Evolutionary conservation across 2,329 filamentous ascomycete species (phyloP), one percentile per base, ranked within the genome.

Genomic region (Didymella lethalis): DNA sequence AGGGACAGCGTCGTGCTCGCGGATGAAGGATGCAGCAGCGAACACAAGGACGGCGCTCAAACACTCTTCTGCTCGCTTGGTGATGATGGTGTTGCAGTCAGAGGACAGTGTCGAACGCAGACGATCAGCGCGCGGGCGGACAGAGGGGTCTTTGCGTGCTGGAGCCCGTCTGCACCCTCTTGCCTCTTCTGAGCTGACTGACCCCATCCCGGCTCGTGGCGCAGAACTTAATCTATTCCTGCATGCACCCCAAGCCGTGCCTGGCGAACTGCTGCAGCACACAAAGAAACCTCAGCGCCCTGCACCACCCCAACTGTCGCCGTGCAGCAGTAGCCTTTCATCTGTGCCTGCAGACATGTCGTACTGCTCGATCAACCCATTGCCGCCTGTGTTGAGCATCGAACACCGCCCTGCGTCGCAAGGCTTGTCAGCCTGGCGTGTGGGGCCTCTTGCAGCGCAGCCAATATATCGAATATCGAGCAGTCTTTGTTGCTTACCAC

Each of bases 391-490:
- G 38, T 53, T 38, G 43, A 44, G 29, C 31, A 25, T 47, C 36
- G 12, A 52, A 29, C 43, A 32, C 11, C 18, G 47, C 43, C 47
- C 51, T 48, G 44, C 48, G 48, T 60, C 47, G 57, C 57, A 44
- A 56, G 48, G 38, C 48, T 48, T 43, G 48, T 56, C 57, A 49
- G 48, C 44, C 48, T 46, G 43, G 34, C 43, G 36, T 11, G 31
- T 26, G 32, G 28, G 50, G 60, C 54, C 54, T 59, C 46, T 63
- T 40, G 45, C 52, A 51, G 49, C 65, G 63, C 59, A 63, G 63
- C 64, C 65, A 71, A 69, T 69, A 71, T 71, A 70, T 57, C 63
- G 62, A 64, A 69, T 71, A 67, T 57, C 63, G 59, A 64, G 40
- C 31, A 23, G 40, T 32, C 36, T 45, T 46, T 46, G 48, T 40